Evolutionary conservation across 345 rosid species (phyloP).

Genomic region (Conringia planisiliqua): DNA sequence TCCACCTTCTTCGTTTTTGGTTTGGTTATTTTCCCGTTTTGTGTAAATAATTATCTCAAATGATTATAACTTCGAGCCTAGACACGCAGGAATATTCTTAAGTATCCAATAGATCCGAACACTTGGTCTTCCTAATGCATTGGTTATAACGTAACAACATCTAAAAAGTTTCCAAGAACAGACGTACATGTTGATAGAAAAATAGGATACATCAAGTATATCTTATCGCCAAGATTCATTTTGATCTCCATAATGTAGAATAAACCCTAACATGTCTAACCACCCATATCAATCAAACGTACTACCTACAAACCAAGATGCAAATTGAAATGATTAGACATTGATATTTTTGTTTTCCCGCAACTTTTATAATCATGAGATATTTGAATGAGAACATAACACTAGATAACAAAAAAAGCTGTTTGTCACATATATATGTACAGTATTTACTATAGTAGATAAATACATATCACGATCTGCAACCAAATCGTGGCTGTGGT

Average conservation of each 20-base stretch:
- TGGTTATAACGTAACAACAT: neutral
- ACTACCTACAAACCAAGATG: neutral
- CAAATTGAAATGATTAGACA: neutral
- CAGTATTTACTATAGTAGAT: neutral
- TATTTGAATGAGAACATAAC: neutral
- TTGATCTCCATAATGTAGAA: neutral
- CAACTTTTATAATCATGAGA: neutral
- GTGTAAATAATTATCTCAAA: neutral
- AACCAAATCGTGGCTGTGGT: neutral
- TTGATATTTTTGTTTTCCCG: neutral
- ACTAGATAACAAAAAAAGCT: neutral
- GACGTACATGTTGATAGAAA: neutral
- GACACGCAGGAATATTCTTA: neutral
- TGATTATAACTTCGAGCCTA: neutral
- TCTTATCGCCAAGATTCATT: neutral
- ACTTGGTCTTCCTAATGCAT: neutral
- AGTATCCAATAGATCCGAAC: neutral
- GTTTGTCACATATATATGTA: neutral
- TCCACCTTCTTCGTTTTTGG: neutral
- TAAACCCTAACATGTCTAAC: neutral
- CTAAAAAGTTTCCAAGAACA: neutral
- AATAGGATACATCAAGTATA: neutral
- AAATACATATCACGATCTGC: neutral
- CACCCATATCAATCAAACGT: neutral
- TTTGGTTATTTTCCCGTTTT: neutral